A percentile compares a stretch with the other conserved stretches of the same genome.
phyloP scores from a whole-genome alignment of 331 rosid species.

The Quercus tomentella region DNA sequence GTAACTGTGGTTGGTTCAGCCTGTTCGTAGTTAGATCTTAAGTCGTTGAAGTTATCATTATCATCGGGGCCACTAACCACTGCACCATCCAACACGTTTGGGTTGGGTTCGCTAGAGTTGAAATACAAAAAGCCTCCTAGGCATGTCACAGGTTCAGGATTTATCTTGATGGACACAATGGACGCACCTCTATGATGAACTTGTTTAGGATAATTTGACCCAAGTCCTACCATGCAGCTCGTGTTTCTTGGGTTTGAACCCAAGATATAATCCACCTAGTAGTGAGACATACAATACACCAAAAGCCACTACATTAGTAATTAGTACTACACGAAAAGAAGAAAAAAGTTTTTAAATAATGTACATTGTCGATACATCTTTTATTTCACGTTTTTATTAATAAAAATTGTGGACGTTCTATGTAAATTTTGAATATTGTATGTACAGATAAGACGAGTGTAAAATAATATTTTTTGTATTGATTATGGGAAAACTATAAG shows the following conservation, averaged over 20 bases:
- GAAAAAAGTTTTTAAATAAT: no score
- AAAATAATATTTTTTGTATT: no score
- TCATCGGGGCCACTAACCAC: slow-evolving; percentile 42
- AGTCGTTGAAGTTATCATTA: slow-evolving; percentile 30
- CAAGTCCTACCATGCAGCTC: slow-evolving; percentile 78
- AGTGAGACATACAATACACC: no score
- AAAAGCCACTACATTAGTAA: no score
- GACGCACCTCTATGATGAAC: slow-evolving; percentile 79
- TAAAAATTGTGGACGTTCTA: no score
- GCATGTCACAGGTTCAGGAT: slow-evolving; percentile 29
- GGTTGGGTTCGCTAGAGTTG: slow-evolving; percentile 37
- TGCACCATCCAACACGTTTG: slow-evolving; percentile 57
- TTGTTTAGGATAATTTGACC: slow-evolving; percentile 37
- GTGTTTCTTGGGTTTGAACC: slow-evolving; percentile 44
- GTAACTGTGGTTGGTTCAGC: slow-evolving; percentile 47
- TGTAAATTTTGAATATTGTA: no score
- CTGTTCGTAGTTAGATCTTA: slow-evolving; percentile 28
- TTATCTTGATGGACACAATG: slow-evolving; percentile 38
- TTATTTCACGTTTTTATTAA: no score
- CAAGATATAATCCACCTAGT: slow-evolving; percentile 51
- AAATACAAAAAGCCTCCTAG: slow-evolving; percentile 48
- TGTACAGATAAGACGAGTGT: no score
- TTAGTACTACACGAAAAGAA: no score
- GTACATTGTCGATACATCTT: no score
- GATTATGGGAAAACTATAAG: no score